A percentile compares a stretch with the other conserved stretches of the same genome.
phyloP scores from a whole-genome alignment of 2,329 filamentous ascomycete genomes.

The Ceratocystis smalleyi region DNA sequence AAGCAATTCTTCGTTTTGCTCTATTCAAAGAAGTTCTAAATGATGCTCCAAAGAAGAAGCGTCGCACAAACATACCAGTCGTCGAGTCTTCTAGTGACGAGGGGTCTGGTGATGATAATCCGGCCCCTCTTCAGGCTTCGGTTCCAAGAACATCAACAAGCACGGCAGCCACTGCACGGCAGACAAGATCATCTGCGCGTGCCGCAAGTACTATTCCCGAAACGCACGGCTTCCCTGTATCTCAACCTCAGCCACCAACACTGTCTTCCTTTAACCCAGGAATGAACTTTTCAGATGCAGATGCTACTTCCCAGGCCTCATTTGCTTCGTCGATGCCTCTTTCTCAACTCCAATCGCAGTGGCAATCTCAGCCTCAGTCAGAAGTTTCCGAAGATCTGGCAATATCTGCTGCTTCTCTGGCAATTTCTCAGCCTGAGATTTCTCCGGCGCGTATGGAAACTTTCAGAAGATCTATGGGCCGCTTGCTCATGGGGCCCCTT shows the following conservation, averaged over 20 bases:
- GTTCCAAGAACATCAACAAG: constrained; percentile 29
- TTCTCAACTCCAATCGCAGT: constrained; percentile 43
- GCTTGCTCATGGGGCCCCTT: constrained; percentile 64
- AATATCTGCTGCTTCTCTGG: constrained; percentile 26
- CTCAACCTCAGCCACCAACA: constrained; percentile 16
- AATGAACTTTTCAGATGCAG: neutral
- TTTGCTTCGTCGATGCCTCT: constrained; percentile 67
- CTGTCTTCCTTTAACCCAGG: neutral
- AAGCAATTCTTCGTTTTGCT: constrained; percentile 81
- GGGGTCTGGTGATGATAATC: constrained; percentile 30
- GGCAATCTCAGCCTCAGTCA: constrained; percentile 19
- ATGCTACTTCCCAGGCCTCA: constrained; percentile 33
- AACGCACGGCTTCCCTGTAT: constrained; percentile 9
- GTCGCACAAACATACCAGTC: constrained; percentile 49
- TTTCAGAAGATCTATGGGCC: constrained; percentile 71
- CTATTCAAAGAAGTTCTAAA: constrained; percentile 90
- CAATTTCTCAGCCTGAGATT: constrained; percentile 35
- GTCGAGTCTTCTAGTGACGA: constrained; percentile 44
- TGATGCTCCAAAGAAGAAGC: constrained; percentile 65
- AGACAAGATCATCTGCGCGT: constrained; percentile 20
- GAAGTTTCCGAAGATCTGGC: constrained; percentile 29
- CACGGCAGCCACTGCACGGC: constrained; percentile 16
- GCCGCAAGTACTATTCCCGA: constrained; percentile 22
- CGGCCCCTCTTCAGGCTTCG: neutral
- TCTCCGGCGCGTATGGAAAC: constrained; percentile 46